Evolutionary conservation across 2,329 filamentous ascomycete species (phyloP), one percentile per base, ranked within the genome.

Genomic region (Phaeosphaeriaceae sp.): DNA sequence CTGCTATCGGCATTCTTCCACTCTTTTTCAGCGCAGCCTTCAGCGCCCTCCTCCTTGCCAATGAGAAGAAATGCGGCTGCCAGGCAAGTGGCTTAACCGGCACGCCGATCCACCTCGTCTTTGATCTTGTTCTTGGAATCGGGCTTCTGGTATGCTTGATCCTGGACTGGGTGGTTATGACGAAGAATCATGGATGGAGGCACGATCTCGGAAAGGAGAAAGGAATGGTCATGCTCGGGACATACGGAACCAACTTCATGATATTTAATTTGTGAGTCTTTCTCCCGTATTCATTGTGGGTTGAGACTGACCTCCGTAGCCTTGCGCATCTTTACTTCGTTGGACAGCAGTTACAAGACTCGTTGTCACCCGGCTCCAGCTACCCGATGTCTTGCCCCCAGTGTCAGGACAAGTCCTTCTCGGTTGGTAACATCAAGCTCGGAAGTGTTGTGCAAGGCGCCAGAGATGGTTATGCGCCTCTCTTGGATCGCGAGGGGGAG

Each of bases 231-330:
- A 65, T 75, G 44, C 40, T 74, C 5, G 72, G 68, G 22, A 70
- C 71, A 1, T 75, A 74, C 56, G 61, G 68, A 7, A 71, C 69
- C 2, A 69, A 69, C 8, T 75, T 74, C 21, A 8, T 74, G 3
- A 62, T 70, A 1, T 59, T 63, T n/a, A 72, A 75, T 40, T 66
- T 73, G 71, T 74, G 50, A 60, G 70, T 58, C 23, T 19, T 30
- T 4, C 10, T 30, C 19, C 17, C 15, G 8, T 2, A 9, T 13
- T 22, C 1, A 13, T 32, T 1, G 10, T 15, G 5, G 30, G 13
- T 15, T 49, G 23, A 44, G 5, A n/a, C 61, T 66, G 28, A 57
- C 30, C 0, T 8, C 1, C 19, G 8, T n/a, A 74, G 73, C 52
- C 50, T 66, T 9, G 57, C 70, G 1, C 71, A 75, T 49, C 21